These are phyloP conservation scores for Harrya chromipes DNA, from an alignment of 768 basidiomycete species.

Conservation along the genomic window DNA sequence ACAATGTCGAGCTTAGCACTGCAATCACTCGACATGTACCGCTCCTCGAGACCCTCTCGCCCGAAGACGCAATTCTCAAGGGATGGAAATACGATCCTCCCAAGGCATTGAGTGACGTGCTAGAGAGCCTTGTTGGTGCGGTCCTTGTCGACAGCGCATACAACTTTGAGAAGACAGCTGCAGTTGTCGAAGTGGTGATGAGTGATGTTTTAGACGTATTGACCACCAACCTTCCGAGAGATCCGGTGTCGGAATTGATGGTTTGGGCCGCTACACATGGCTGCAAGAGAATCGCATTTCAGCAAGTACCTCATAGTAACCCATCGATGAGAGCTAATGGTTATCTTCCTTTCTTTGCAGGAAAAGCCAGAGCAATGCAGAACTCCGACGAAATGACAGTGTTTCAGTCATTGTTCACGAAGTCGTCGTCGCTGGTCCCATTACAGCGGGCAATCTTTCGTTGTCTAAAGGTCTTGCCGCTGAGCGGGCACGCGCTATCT, in stretches of 20 bases:
- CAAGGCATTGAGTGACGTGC: conserved; percentile 78
- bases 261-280: conserved; percentile 61
- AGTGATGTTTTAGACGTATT: conserved; percentile 60
- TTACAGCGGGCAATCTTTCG: conserved; percentile 52
- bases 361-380: conserved; percentile 43
- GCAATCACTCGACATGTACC: conserved; percentile 63
- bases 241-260: conserved; percentile 72
- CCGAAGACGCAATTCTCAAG: conserved; percentile 58
- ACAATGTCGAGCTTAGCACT: conserved; percentile 61
- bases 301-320: conserved; percentile 33
- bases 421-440: conserved; percentile 52
- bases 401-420: conserved; percentile 61
- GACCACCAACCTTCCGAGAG: conserved; percentile 54
- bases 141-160: conserved; percentile 79
- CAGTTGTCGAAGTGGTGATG: conserved; percentile 62
- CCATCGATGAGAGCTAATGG: conserved; percentile 1
- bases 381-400: conserved; percentile 46
- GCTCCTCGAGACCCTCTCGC: conserved; percentile 51
- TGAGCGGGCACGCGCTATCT: conserved; percentile 53
- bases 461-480: conserved; percentile 70
- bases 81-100: conserved; percentile 87
- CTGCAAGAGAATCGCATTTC: conserved; percentile 49
- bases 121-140: conserved; percentile 84
- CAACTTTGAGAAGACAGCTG: conserved; percentile 63
- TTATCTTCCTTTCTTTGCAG: conserved; percentile 19